A percentile compares a stretch with the other conserved stretches of the same genome.
Conservation (phyloP, 2,329 filamentous ascomycete genomes). For the Sporothrix dimorphospora region DNA sequence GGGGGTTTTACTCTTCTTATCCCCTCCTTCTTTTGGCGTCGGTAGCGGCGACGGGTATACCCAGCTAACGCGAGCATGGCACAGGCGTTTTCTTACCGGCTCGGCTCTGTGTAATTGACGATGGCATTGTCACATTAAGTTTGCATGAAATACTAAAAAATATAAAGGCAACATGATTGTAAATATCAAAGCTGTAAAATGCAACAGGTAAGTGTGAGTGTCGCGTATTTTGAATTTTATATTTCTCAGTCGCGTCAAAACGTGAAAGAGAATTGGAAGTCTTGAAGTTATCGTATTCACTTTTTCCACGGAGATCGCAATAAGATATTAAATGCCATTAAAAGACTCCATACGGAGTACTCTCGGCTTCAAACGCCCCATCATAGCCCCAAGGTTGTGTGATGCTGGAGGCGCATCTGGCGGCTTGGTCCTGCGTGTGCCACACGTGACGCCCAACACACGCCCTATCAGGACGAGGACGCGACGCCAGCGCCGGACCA, state of each 20-base stretch:
- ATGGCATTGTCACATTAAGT: too few species aligned
- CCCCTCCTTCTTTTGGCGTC: not conserved
- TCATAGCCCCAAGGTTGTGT: not conserved
- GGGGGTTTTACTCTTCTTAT: not conserved
- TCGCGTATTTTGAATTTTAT: not conserved
- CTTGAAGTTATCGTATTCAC: not conserved
- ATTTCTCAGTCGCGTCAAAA: not conserved
- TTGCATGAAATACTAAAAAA: not conserved
- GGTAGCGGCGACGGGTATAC: not conserved
- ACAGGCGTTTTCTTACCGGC: not conserved
- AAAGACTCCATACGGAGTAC: not conserved
- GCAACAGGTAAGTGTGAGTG: not conserved
- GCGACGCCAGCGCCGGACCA: not conserved
- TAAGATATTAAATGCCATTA: not conserved
- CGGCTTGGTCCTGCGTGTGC: not conserved
- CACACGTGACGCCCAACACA: not conserved
- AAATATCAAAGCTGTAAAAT: not conserved
- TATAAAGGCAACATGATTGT: not conserved
- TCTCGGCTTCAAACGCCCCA: not conserved
- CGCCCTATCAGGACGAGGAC: not conserved
- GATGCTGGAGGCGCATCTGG: not conserved
- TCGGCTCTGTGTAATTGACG: not conserved
- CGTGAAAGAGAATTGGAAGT: not conserved
- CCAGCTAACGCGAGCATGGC: constrained; percentile 10
- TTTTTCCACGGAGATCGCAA: not conserved